Evolutionary conservation across 768 basidiomycete species (phyloP).

Genomic region (Naganishia friedmannii): DNA sequence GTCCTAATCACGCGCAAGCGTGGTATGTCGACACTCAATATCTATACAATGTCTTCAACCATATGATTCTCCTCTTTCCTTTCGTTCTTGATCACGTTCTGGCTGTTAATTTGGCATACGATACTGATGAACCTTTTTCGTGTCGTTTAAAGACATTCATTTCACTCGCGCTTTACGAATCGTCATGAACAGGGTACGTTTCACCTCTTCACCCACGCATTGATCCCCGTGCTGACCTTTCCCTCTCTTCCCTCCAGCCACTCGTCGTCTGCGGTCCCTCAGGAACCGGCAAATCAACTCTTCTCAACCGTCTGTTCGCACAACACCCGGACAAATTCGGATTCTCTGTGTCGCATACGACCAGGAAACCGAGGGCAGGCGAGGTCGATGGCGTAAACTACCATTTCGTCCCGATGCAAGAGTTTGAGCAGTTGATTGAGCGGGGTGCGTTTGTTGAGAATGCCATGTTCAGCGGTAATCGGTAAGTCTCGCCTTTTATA

Average conservation of each 20-base stretch:
- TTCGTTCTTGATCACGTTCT: background rate
- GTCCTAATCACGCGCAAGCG: slow-evolving; percentile 14
- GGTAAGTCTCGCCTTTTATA: slow-evolving; percentile 34
- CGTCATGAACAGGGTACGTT: slow-evolving; percentile 27
- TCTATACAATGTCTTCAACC: slow-evolving; percentile 34
- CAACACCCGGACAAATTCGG: slow-evolving; percentile 82
- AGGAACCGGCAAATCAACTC: slow-evolving; percentile 90
- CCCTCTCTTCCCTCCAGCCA: slow-evolving; percentile 56
- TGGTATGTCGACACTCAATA: slow-evolving; percentile 24
- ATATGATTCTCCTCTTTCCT: slow-evolving; percentile 13
- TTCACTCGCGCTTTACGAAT: background rate
- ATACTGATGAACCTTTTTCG: background rate
- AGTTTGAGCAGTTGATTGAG: slow-evolving; percentile 67
- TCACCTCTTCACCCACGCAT: background rate
- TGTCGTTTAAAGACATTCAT: slow-evolving; percentile 3
- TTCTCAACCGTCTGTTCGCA: slow-evolving; percentile 73
- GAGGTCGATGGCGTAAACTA: slow-evolving; percentile 81
- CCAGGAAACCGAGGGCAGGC: slow-evolving; percentile 74
- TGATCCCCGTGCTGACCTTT: background rate
- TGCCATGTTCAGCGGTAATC: slow-evolving; percentile 87
- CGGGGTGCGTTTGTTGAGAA: slow-evolving; percentile 85
- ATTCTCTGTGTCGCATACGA: slow-evolving; percentile 95
- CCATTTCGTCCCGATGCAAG: slow-evolving; percentile 72
- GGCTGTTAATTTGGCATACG: background rate
- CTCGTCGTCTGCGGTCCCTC: slow-evolving; percentile 87